Conservation (phyloP, 2,329 filamentous ascomycete species). For the Zalaria obscura region DNA sequence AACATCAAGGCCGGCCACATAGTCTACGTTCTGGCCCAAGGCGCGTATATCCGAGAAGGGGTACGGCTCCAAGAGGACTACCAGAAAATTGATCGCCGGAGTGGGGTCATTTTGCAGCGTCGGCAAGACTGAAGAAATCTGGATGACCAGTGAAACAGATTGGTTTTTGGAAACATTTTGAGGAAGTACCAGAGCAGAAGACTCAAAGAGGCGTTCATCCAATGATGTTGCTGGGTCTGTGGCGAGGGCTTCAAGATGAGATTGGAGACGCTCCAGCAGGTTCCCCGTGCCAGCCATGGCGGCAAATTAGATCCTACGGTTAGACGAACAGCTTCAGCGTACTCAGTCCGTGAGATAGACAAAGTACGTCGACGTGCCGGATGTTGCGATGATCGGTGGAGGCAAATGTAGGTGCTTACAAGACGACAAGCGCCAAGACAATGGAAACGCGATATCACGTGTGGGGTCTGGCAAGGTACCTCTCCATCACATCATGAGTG, state of each 20-base stretch:
- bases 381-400: too few species aligned
- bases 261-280: conserved; percentile 14
- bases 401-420: too few species aligned
- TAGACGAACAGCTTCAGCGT: too few species aligned
- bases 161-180: conserved; percentile 19
- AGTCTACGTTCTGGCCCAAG: conserved; percentile 35
- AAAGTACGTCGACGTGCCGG: too few species aligned
- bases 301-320: too few species aligned
- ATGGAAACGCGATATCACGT: not conserved
- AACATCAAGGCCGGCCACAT: conserved; percentile 39
- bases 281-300: not conserved
- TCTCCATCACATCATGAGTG: too few species aligned
- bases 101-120: conserved; percentile 43
- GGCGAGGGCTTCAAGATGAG: conserved; percentile 30
- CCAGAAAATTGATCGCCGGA: conserved; percentile 38
- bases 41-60: conserved; percentile 35
- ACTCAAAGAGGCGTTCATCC: conserved; percentile 35
- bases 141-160: conserved; percentile 22
- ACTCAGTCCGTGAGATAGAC: too few species aligned
- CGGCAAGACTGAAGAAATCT: conserved; percentile 37
- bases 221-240: conserved; percentile 29
- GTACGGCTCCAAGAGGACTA: conserved; percentile 33
- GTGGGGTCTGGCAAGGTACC: not conserved
- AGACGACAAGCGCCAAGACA: too few species aligned
- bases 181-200: conserved; percentile 31